Evolutionary conservation across 2,329 filamentous ascomycete species (phyloP).

Genomic region (Pezicula radicicola): DNA sequence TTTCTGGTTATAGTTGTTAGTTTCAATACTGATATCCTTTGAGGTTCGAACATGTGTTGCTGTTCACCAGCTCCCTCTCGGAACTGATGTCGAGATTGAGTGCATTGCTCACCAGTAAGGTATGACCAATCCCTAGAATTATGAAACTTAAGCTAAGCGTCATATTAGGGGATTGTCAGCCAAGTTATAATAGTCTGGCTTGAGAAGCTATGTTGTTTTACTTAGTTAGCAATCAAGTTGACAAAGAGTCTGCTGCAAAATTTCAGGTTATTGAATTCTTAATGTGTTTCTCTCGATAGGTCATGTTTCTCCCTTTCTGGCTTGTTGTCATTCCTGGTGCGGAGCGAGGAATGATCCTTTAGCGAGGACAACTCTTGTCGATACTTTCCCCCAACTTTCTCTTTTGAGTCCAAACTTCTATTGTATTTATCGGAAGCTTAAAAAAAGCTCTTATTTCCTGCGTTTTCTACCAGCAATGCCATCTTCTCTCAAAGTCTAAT

Average conservation of each 20-base stretch:
- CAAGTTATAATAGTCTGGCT: too few species aligned
- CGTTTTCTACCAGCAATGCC: too few species aligned
- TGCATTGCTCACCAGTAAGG: conserved; percentile 38
- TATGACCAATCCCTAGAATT: background rate
- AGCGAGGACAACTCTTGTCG: conserved; percentile 3
- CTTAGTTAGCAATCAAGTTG: too few species aligned
- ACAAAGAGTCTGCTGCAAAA: too few species aligned
- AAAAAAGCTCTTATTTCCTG: too few species aligned
- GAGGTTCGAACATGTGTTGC: conserved; percentile 44
- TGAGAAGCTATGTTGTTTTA: too few species aligned
- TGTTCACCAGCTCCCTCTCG: conserved; percentile 45
- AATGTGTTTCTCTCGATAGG: background rate
- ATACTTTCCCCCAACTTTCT: background rate
- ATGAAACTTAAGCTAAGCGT: background rate
- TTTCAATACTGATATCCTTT: conserved; percentile 20
- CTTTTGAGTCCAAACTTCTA: too few species aligned
- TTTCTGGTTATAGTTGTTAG: background rate
- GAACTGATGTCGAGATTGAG: conserved; percentile 52
- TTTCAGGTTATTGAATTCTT: background rate
- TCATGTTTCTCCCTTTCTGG: background rate
- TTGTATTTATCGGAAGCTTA: too few species aligned
- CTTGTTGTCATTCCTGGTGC: conserved; percentile 8
- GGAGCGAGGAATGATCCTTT: conserved; percentile 3
- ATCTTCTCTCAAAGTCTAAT: too few species aligned
- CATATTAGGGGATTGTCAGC: background rate